A percentile compares a stretch with the other conserved stretches of the same genome.
phyloP scores from a whole-genome alignment of 129 eudicot genomes.

The Erigeron canadensis region DNA sequence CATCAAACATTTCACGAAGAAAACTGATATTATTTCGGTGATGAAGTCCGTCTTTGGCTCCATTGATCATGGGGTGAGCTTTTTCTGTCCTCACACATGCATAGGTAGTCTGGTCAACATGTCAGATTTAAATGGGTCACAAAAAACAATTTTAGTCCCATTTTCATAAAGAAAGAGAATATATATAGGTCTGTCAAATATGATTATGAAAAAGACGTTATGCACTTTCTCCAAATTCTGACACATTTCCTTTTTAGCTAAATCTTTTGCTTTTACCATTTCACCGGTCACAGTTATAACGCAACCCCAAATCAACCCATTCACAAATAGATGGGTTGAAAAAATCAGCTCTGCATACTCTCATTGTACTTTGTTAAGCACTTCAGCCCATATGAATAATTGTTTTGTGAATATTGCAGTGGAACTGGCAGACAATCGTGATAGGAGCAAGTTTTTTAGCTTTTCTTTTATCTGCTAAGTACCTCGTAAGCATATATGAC shows the following conservation, averaged over 20 bases:
- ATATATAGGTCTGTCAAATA: not conserved
- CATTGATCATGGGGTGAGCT: slow-evolving; percentile 68
- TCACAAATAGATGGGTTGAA: not conserved
- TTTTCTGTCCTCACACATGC: slow-evolving; percentile 23
- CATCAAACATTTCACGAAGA: slow-evolving; percentile 70
- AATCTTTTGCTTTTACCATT: not conserved
- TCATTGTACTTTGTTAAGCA: not conserved
- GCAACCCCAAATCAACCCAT: not conserved
- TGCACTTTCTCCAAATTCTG: not conserved
- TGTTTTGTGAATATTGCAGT: slow-evolving; percentile 45
- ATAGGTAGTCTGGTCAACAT: not conserved
- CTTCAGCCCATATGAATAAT: slow-evolving; percentile 7
- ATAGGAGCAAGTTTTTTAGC: slow-evolving; percentile 69
- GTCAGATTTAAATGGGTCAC: not conserved
- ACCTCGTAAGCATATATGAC: slow-evolving; percentile 54
- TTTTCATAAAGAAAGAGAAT: not conserved
- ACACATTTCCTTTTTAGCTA: not conserved
- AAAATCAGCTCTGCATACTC: not conserved
- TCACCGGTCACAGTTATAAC: not conserved
- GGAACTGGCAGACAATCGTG: slow-evolving; percentile 95
- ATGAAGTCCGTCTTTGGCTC: slow-evolving; percentile 65
- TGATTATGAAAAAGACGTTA: not conserved
- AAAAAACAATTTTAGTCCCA: not conserved
- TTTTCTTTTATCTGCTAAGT: slow-evolving; percentile 63
- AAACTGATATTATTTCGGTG: slow-evolving; percentile 66